Conservation (phyloP, 1,139 yeast genomes). For the Candida sp. region DNA sequence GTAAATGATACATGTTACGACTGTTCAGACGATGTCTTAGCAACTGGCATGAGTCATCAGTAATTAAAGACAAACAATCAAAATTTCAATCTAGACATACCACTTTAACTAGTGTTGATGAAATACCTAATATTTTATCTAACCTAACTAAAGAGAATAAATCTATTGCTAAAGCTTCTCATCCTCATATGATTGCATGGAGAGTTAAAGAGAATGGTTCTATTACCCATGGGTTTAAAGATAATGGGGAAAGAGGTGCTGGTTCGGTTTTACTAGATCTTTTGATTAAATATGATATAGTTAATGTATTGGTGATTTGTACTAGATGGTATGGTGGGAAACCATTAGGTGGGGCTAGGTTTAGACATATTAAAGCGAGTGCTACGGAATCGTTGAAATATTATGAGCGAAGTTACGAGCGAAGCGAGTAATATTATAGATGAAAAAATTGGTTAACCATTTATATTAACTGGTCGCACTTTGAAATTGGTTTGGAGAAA, state of each 20-base stretch:
- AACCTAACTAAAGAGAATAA: constrained; percentile 35
- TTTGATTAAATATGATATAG: constrained; percentile 42
- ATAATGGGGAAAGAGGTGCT: constrained; percentile 67
- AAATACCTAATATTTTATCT: constrained; percentile 35
- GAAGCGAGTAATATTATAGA: constrained; percentile 2
- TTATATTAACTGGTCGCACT: background rate
- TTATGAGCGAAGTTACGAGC: too few species aligned
- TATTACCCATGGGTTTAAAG: constrained; percentile 53
- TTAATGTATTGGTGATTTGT: constrained; percentile 57
- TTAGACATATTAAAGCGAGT: constrained; percentile 55
- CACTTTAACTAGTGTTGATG: constrained; percentile 25
- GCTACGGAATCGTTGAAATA: constrained; percentile 41
- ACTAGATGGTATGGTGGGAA: constrained; percentile 75
- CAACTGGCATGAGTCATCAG: constrained; percentile 14
- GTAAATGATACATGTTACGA: background rate
- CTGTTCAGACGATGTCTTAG: background rate
- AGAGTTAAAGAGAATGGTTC: constrained; percentile 4
- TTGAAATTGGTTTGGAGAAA: too few species aligned
- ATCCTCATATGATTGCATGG: constrained; percentile 72
- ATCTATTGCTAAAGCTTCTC: constrained; percentile 50
- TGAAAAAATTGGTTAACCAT: background rate
- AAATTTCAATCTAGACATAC: constrained; percentile 60
- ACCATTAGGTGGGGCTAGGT: constrained; percentile 62
- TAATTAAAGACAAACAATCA: constrained; percentile 47
- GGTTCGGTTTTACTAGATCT: constrained; percentile 51